A percentile compares a stretch with the other conserved stretches of the same genome.
These are phyloP conservation scores for Tuber brumale DNA, from an alignment of 495 filamentous ascomycete species.

Conservation along the genomic window DNA sequence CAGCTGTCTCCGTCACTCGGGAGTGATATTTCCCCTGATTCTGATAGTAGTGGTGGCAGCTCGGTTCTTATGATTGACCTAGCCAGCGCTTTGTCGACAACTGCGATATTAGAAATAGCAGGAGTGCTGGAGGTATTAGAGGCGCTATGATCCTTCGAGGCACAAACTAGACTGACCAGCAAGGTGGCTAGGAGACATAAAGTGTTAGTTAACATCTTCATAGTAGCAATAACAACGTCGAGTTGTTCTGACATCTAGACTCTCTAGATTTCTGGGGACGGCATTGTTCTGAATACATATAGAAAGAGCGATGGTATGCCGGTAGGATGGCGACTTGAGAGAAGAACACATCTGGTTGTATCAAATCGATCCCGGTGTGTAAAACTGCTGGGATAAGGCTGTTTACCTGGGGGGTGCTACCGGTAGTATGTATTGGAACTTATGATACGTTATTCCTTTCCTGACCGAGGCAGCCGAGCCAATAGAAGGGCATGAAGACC, in stretches of 20 bases:
- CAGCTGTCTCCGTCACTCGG: not conserved
- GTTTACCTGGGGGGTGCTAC: not conserved
- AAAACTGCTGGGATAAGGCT: not conserved
- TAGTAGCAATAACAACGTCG: not conserved
- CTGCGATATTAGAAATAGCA: not conserved
- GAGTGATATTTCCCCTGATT: not conserved
- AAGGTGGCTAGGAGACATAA: not conserved
- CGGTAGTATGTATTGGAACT: too few species aligned
- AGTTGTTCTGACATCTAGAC: not conserved
- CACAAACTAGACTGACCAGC: not conserved
- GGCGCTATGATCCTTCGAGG: not conserved
- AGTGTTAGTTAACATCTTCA: not conserved
- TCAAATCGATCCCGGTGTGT: not conserved
- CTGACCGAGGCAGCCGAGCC: too few species aligned
- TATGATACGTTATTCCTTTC: too few species aligned
- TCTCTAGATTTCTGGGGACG: not conserved
- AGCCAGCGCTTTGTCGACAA: not conserved
- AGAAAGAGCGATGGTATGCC: not conserved
- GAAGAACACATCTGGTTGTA: not conserved
- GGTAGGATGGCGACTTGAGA: not conserved
- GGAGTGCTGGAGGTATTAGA: not conserved
- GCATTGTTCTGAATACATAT: not conserved
- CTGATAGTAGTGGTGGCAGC: not conserved
- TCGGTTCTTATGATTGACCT: not conserved
- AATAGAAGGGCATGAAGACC: too few species aligned